A percentile compares a stretch with the other conserved stretches of the same genome.
phyloP scores from a whole-genome alignment of 768 basidiomycete genomes.

The Mycena albidolilacea region DNA sequence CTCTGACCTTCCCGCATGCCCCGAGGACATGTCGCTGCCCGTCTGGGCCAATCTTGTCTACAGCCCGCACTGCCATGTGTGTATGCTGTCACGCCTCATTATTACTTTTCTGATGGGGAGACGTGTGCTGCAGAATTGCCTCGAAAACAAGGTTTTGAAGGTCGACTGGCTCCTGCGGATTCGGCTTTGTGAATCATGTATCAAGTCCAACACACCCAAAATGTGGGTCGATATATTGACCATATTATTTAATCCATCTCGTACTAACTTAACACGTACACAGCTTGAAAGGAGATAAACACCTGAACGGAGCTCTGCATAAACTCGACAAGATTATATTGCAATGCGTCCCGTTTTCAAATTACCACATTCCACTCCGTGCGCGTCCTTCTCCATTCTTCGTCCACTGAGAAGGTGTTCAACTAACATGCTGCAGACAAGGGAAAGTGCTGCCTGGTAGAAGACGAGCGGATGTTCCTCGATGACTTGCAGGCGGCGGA shows the following conservation, averaged over 20 bases:
- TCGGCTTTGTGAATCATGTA: constrained; percentile 46
- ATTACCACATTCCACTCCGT: constrained; percentile 32
- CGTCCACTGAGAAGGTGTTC: background rate
- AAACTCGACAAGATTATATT: constrained; percentile 40
- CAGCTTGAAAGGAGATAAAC: constrained; percentile 36
- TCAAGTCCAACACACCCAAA: constrained; percentile 32
- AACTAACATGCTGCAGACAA: constrained; percentile 12
- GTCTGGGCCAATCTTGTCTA: constrained; percentile 49
- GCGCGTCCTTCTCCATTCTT: background rate
- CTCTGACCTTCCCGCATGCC: constrained; percentile 44
- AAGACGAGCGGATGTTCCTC: constrained; percentile 41
- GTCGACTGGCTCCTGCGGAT: constrained; percentile 47
- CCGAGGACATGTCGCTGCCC: constrained; percentile 46
- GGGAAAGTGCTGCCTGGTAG: constrained; percentile 37
- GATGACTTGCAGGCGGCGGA: constrained; percentile 31
- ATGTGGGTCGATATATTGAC: constrained; percentile 22
- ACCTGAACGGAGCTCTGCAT: constrained; percentile 25
- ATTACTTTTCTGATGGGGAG: background rate
- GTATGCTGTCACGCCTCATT: background rate
- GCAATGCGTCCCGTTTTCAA: constrained; percentile 42
- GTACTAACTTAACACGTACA: background rate
- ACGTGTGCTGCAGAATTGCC: constrained; percentile 40
- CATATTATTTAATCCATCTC: too few species aligned
- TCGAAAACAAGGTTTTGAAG: constrained; percentile 36
- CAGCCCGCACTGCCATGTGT: constrained; percentile 48